Conservation (phyloP, 1,139 yeast species). For the Geotrichum reessii region DNA sequence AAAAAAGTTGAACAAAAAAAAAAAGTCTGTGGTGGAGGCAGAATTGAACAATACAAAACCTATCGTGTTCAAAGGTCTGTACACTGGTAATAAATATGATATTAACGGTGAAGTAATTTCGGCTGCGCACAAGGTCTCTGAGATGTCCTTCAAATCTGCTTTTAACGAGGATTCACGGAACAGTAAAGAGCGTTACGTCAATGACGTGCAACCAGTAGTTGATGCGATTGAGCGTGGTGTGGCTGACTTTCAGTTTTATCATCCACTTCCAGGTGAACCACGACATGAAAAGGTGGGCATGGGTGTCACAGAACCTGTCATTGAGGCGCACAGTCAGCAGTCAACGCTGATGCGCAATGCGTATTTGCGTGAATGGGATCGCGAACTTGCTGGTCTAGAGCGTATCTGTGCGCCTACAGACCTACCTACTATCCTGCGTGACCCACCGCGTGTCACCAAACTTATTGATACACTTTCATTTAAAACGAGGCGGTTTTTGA, state of each 20-base stretch:
- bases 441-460: conserved; percentile 4
- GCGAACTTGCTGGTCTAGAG: conserved; percentile 3
- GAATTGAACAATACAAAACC: not conserved
- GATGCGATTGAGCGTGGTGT: conserved; percentile 6
- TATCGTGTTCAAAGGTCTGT: not conserved
- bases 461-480: not conserved
- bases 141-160: not conserved
- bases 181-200: not conserved
- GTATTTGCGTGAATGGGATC: conserved; percentile 10
- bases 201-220: not conserved
- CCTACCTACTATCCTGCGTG: not conserved
- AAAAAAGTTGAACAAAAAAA: not conserved
- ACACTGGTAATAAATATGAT: not conserved
- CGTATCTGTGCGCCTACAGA: not conserved
- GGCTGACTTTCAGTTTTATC: not conserved
- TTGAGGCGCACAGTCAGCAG: not conserved
- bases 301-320: conserved; percentile 3
- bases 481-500: conserved; percentile 5
- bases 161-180: not conserved
- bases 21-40: not conserved
- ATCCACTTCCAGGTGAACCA: not conserved
- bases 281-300: not conserved
- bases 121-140: not conserved
- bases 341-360: conserved; percentile 2
- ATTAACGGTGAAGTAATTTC: not conserved